Evolutionary conservation across 2,329 filamentous ascomycete species (phyloP).

Genomic region (Neophaeococcomyces mojaviensis): DNA sequence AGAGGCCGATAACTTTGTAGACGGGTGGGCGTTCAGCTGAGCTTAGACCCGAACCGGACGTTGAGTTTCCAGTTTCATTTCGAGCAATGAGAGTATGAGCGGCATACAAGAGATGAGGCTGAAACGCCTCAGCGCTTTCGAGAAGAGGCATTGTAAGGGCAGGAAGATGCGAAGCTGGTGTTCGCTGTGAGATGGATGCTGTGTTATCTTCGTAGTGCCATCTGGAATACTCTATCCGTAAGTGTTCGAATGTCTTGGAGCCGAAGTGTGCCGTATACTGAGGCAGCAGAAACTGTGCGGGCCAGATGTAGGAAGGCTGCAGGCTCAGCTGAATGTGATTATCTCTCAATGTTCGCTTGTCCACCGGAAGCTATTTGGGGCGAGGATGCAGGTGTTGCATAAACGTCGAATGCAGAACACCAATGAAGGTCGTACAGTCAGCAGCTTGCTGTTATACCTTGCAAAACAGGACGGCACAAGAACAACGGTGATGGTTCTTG

Average conservation of each 20-base stretch:
- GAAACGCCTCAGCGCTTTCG: not conserved
- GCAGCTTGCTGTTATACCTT: not conserved
- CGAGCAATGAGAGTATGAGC: slow-evolving; percentile 21
- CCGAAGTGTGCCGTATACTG: no score
- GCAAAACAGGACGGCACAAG: not conserved
- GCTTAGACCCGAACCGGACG: slow-evolving; percentile 9
- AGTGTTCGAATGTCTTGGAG: no score
- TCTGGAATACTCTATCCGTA: no score
- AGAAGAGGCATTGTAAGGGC: slow-evolving; percentile 1
- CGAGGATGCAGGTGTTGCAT: slow-evolving; percentile 1
- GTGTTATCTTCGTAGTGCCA: no score
- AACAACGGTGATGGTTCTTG: not conserved
- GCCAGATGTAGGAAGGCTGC: no score
- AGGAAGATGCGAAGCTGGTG: not conserved
- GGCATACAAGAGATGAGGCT: slow-evolving; percentile 9
- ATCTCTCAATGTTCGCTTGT: not conserved
- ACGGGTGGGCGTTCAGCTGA: slow-evolving; percentile 41
- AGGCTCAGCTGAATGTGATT: no score
- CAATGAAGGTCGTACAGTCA: not conserved
- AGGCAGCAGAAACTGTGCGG: no score
- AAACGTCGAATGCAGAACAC: not conserved
- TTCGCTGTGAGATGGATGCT: not conserved
- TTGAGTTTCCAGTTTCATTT: slow-evolving; percentile 17
- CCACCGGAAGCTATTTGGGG: not conserved
- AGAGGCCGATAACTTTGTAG: slow-evolving; percentile 83